Evolutionary conservation across 108 stramenopile genomes (phyloP).

Genomic region (Skeletonema grethae): DNA sequence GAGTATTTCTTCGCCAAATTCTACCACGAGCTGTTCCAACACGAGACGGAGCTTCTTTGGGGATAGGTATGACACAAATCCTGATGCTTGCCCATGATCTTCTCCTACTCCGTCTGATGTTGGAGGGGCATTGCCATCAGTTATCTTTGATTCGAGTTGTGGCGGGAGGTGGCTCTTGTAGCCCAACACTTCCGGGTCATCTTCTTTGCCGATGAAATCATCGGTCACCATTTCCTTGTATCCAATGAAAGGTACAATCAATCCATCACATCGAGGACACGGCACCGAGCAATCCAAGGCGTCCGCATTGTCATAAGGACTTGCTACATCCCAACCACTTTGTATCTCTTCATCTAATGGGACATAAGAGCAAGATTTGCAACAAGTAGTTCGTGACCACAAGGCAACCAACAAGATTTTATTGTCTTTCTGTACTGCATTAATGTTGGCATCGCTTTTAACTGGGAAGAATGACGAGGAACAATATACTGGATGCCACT

Average conservation of each 20-base stretch:
- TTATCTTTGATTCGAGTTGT: conserved; percentile 51
- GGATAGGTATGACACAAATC: conserved; percentile 69
- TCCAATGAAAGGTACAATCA: conserved; percentile 64
- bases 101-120: background rate
- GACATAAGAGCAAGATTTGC: conserved; percentile 70
- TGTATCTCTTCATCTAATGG: conserved; percentile 90
- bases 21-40: conserved; percentile 68
- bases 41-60: conserved; percentile 59
- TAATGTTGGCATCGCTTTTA: background rate
- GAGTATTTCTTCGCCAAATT: conserved; percentile 78
- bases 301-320: conserved; percentile 46
- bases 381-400: conserved; percentile 75
- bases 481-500: conserved; percentile 70
- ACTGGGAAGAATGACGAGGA: conserved; percentile 71
- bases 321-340: conserved; percentile 74
- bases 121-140: background rate
- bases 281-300: conserved; percentile 36
- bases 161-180: conserved; percentile 56
- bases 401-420: conserved; percentile 60
- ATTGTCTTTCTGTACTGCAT: background rate
- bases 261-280: conserved; percentile 71
- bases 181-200: conserved; percentile 15
- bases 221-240: conserved; percentile 55
- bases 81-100: conserved; percentile 31
- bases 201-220: conserved; percentile 31